phyloP scores from a whole-genome alignment of 1,139 yeast species.

The Arxiozyma telluris region DNA sequence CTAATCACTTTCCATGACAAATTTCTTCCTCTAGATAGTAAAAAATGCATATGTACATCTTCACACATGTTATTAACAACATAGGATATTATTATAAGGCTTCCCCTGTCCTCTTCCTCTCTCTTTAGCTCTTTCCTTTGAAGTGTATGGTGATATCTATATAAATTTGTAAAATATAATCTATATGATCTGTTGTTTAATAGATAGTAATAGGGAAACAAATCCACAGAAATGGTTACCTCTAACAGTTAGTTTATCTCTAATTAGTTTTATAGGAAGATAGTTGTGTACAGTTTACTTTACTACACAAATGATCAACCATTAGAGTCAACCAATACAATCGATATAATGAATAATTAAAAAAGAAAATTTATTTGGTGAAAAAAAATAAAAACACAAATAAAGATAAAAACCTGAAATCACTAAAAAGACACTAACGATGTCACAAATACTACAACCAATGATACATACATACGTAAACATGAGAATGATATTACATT shows the following conservation, averaged over 20 bases:
- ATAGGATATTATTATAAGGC: not conserved
- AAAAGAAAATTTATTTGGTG: too few relatives aligned
- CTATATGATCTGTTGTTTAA: not conserved
- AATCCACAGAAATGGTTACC: not conserved
- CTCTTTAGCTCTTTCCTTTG: not conserved
- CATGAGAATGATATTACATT: not conserved
- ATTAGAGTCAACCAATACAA: too few relatives aligned
- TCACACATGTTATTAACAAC: not conserved
- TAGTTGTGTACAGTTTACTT: not conserved
- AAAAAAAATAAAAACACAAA: too few relatives aligned
- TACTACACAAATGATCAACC: not conserved
- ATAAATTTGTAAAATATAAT: slow-evolving; percentile 1
- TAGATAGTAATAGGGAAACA: not conserved
- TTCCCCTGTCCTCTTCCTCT: not conserved
- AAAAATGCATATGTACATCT: not conserved
- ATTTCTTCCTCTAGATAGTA: slow-evolving; percentile 1
- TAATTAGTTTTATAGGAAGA: too few relatives aligned
- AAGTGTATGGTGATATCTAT: too few relatives aligned
- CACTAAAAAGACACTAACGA: not conserved
- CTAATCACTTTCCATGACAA: not conserved
- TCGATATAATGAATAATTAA: too few relatives aligned
- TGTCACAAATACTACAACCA: not conserved
- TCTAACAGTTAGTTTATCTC: too few relatives aligned
- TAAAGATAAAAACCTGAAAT: not conserved
- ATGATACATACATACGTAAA: not conserved